Percentiles rank a stretch among this genome's conserved stretches.
These are phyloP conservation scores for Thecaphora frezii DNA, from an alignment of 1,284 basidiomycete genomes.

Conservation along the genomic window DNA sequence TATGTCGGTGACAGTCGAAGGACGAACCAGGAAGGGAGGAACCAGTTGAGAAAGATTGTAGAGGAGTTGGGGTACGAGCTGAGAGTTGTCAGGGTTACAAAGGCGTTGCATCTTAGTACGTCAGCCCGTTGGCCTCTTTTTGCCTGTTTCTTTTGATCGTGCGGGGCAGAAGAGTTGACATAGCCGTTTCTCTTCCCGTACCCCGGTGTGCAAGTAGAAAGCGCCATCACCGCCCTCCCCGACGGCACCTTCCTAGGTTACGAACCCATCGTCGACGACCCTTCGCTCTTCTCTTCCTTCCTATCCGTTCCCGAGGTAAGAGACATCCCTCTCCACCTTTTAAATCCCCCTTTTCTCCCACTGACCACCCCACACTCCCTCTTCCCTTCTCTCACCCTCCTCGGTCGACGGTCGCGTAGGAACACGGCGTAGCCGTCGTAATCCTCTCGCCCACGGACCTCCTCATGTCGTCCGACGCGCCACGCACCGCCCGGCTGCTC, in stretches of 20 bases:
- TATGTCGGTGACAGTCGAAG: constrained; percentile 13
- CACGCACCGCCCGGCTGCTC: constrained; percentile 12
- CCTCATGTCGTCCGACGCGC: constrained; percentile 17
- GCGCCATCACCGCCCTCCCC: constrained; percentile 21
- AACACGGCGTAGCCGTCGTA: constrained; percentile 24
- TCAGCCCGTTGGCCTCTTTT: not conserved
- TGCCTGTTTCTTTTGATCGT: not conserved
- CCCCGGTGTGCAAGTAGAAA: constrained; percentile 12
- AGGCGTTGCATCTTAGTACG: constrained; percentile 30
- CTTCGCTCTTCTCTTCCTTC: constrained; percentile 6
- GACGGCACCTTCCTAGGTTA: constrained; percentile 23
- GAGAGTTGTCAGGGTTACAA: constrained; percentile 12
- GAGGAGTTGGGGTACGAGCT: constrained; percentile 8
- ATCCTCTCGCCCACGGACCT: constrained; percentile 4
- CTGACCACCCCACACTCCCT: not conserved
- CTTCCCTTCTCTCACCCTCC: constrained; percentile 1
- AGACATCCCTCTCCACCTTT: not conserved
- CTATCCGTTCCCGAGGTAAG: constrained; percentile 13
- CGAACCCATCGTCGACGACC: constrained; percentile 15
- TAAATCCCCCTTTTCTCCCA: not conserved
- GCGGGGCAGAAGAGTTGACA: not conserved
- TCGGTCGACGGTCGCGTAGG: not conserved
- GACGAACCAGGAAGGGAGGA: constrained; percentile 17
- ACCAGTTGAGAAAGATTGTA: constrained; percentile 8
- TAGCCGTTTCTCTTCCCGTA: not conserved